Base-by-base conservation (phyloP, 352 stramenopile genomes). In the Globisporangium middletonii region DNA sequence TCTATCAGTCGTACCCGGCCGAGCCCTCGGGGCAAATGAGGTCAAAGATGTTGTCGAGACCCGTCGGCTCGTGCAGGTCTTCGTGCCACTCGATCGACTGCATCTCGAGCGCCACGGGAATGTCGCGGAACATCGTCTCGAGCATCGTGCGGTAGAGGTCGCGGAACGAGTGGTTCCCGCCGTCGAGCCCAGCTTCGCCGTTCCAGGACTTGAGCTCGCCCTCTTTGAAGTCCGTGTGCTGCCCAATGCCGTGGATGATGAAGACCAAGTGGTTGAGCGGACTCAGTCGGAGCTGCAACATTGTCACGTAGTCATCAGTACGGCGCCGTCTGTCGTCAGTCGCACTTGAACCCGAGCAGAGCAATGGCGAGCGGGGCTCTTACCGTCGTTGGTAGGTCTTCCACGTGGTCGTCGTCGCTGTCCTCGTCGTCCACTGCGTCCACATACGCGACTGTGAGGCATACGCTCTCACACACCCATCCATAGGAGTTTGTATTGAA, bases 51-150 rank as follows among this genome's bases (percentile, higher is more conserved):
- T 72, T 84, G 60, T 95, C 85, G 9, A 95, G 66, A 7, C 85
- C 85, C 7, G 79, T 95, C 4, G 86, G 86, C 46, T 94, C 83
- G 50, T 95, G 83, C 8, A 96, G 71, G 33, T 93, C 82, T 68
- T 94, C 85, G 55, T 96, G 87, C 88, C 88, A 96, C 59, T 96
- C 88, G 41, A 96, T 94, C 9, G 81, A 93, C 42, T 95, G 85
- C 72, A 94, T 92, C 64, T 96, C 84, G 30, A 96, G 53, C 4
- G 78, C 80, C 2, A 94, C 55, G 3, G 86, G 85, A 18, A 96
- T 86, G 53, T 92, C 73, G 53, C 78, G 75, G 55, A 94, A 94
- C 41, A 81, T 88, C 1, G 79, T 89, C 59, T 92, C 80, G 5
- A 91, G 67, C 72, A 92, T 89, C 0, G 70, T 50, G 1, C 81